Conservation (phyloP, 306 rosid genomes). For the Sechiopsis laciniata region DNA sequence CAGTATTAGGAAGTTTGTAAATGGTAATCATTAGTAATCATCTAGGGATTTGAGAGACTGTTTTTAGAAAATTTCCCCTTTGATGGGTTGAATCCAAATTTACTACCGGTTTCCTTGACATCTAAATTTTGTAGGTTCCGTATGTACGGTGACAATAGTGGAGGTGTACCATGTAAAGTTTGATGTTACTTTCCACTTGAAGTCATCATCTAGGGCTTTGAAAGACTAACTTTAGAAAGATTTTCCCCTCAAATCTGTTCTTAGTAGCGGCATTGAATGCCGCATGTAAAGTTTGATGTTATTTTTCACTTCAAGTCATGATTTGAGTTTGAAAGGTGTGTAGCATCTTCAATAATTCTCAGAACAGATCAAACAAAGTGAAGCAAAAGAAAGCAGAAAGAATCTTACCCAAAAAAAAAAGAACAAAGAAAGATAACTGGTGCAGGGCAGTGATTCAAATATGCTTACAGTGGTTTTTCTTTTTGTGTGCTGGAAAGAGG, state of each 20-base stretch:
- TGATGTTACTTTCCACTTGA: too few relatives aligned
- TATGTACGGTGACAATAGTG: too few relatives aligned
- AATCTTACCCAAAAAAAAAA: not conserved
- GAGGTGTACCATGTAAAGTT: too few relatives aligned
- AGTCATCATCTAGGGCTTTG: not conserved
- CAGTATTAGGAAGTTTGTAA: not conserved
- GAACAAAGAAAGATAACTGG: not conserved
- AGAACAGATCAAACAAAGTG: conserved; percentile 7
- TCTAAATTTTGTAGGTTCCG: too few relatives aligned
- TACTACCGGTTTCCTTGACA: too few relatives aligned
- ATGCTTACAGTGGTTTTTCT: not conserved
- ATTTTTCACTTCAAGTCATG: too few relatives aligned
- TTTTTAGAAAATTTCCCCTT: not conserved
- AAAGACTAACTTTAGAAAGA: not conserved
- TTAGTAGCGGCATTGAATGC: not conserved
- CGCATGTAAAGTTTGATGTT: too few relatives aligned
- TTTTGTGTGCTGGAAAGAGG: not conserved
- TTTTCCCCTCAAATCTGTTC: not conserved
- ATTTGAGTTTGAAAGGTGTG: too few relatives aligned
- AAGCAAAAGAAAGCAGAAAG: not conserved
- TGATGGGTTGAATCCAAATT: too few relatives aligned
- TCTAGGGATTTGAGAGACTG: not conserved
- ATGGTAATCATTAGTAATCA: not conserved
- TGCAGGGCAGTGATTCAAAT: not conserved
- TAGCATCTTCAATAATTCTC: too few relatives aligned